phyloP scores from a whole-genome alignment of 1,139 yeast genomes.

The Hemisphaericaspora subhashii region DNA sequence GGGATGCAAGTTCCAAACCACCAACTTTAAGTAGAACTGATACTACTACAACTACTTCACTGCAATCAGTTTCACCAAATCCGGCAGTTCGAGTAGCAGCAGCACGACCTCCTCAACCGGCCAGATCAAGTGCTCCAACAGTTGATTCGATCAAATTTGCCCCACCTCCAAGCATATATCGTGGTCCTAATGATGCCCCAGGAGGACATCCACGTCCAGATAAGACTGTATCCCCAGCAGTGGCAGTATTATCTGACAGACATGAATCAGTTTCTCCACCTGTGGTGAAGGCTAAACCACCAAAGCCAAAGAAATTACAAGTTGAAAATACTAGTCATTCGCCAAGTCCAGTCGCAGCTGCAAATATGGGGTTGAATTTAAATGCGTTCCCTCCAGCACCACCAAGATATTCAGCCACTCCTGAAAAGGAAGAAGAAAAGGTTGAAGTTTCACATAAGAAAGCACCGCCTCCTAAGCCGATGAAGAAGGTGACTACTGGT shows the following conservation, averaged over 20 bases:
- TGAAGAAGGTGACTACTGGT: constrained; percentile 26
- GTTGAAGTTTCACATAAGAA: constrained; percentile 18
- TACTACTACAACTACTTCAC: constrained; percentile 3
- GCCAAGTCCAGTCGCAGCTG: neutral
- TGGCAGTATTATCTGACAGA: constrained; percentile 7
- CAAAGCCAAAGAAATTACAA: constrained; percentile 14
- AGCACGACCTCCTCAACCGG: constrained; percentile 7
- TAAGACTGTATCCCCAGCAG: too few species aligned
- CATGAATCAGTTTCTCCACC: constrained; percentile 3
- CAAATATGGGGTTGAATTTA: constrained; percentile 3
- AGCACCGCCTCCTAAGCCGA: constrained; percentile 43
- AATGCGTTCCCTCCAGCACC: constrained; percentile 17
- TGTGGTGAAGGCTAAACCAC: constrained; percentile 8
- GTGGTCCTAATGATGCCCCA: constrained; percentile 6
- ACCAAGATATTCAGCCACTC: constrained; percentile 7
- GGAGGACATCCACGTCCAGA: constrained; percentile 1
- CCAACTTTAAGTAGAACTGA: constrained; percentile 5
- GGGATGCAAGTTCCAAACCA: constrained; percentile 13
- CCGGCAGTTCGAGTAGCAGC: too few species aligned
- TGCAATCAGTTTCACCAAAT: constrained; percentile 1
- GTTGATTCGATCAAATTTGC: constrained; percentile 7
- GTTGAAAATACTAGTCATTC: constrained; percentile 1
- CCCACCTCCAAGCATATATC: constrained; percentile 12
- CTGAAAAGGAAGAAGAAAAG: constrained; percentile 7
- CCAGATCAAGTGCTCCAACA: constrained; percentile 1